Conservation (phyloP, 2,329 filamentous ascomycete genomes). For the Penicillium hordei region DNA sequence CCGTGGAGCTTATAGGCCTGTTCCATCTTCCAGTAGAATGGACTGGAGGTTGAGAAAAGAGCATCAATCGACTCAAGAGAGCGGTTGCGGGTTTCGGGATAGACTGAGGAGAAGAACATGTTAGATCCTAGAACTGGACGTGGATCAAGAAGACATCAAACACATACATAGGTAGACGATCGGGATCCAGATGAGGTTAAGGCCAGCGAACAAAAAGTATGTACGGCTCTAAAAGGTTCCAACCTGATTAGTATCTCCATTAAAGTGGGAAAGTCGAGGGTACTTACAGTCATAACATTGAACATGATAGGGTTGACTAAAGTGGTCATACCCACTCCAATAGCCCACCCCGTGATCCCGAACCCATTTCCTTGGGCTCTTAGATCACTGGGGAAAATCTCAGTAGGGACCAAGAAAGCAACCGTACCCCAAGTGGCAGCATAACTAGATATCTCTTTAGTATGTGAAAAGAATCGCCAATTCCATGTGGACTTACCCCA, state of each 20-base stretch:
- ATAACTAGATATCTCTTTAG: slow-evolving; percentile 33
- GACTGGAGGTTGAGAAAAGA: slow-evolving; percentile 50
- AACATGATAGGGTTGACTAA: slow-evolving; percentile 57
- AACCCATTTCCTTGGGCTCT: slow-evolving; percentile 61
- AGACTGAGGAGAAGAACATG: slow-evolving; percentile 31
- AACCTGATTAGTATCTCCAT: not conserved
- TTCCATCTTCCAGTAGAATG: slow-evolving; percentile 50
- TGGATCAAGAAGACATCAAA: not conserved
- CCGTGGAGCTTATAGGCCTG: slow-evolving; percentile 39
- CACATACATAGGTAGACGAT: slow-evolving; percentile 47
- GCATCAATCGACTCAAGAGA: slow-evolving; percentile 54
- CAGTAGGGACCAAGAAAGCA: slow-evolving; percentile 54
- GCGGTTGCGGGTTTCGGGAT: slow-evolving; percentile 54
- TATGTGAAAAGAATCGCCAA: not conserved
- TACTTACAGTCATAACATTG: slow-evolving; percentile 33
- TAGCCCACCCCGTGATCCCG: slow-evolving; percentile 60
- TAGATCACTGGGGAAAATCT: slow-evolving; percentile 58
- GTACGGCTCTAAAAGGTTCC: slow-evolving; percentile 41
- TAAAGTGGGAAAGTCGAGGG: not conserved
- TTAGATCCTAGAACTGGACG: slow-evolving; percentile 1
- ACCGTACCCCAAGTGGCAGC: slow-evolving; percentile 55
- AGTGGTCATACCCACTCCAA: slow-evolving; percentile 56
- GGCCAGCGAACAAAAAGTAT: slow-evolving; percentile 54
- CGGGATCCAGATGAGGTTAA: slow-evolving; percentile 54
- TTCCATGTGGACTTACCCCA: slow-evolving; percentile 16